A percentile compares a stretch with the other conserved stretches of the same genome.
phyloP scores from a whole-genome alignment of 495 filamentous ascomycete species.

The Poronia punctata region DNA sequence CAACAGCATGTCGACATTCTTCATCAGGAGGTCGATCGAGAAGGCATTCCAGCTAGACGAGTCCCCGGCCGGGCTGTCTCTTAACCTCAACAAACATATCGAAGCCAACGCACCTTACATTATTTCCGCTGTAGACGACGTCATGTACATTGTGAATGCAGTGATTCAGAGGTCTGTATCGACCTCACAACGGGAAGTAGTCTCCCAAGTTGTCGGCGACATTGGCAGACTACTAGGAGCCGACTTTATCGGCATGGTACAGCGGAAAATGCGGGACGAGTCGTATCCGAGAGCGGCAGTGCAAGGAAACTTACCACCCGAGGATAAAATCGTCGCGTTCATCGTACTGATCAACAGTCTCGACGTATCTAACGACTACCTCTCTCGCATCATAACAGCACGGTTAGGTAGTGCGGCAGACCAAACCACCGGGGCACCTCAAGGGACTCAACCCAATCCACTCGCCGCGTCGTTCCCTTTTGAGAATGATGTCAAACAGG shows the following conservation, averaged over 20 bases:
- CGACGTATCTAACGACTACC: slow-evolving; percentile 82
- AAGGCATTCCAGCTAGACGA: slow-evolving; percentile 99
- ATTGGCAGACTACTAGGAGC: slow-evolving; percentile 80
- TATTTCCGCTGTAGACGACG: slow-evolving; percentile 92
- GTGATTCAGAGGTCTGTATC: slow-evolving; percentile 78
- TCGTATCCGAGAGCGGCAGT: slow-evolving; percentile 71
- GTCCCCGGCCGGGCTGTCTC: slow-evolving; percentile 67
- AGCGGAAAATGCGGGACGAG: slow-evolving; percentile 95
- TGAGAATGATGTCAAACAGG: slow-evolving; percentile 60
- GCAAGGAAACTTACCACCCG: slow-evolving; percentile 72
- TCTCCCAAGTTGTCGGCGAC: slow-evolving; percentile 69
- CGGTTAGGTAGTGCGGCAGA: slow-evolving; percentile 45
- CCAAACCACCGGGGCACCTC: slow-evolving; percentile 15
- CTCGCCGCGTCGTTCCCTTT: slow-evolving; percentile 71
- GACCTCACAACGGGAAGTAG: slow-evolving; percentile 70
- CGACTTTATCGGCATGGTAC: slow-evolving; percentile 95
- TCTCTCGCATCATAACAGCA: slow-evolving; percentile 71
- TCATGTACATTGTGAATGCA: slow-evolving; percentile 98
- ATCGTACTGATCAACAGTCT: slow-evolving; percentile 93
- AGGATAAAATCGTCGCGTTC: slow-evolving; percentile 76
- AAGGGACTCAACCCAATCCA: slow-evolving; percentile 22
- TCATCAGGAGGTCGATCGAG: slow-evolving; percentile 90
- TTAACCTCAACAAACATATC: slow-evolving; percentile 62
- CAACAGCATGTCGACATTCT: slow-evolving; percentile 86
- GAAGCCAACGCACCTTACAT: slow-evolving; percentile 77